Conservation (phyloP, 257 asterid species). For the Solanum stenotomum region DNA sequence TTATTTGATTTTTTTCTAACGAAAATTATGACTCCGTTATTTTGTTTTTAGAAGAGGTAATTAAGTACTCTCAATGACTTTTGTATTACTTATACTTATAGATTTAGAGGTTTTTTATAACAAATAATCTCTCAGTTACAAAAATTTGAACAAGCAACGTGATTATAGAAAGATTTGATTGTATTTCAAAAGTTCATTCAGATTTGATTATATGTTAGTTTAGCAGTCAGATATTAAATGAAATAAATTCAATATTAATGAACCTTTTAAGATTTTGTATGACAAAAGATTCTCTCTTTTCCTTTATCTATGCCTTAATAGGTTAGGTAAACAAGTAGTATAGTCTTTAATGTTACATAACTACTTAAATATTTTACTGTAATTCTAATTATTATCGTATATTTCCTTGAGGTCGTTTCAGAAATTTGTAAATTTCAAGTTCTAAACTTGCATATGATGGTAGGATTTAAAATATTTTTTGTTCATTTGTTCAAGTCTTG, state of each 20-base stretch:
- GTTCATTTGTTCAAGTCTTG: not conserved
- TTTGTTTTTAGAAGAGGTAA: too few relatives aligned
- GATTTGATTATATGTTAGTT: not conserved
- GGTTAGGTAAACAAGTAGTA: not conserved
- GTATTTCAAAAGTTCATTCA: not conserved
- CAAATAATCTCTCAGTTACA: not conserved
- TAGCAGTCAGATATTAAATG: not conserved
- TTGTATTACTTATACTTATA: not conserved
- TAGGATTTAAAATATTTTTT: not conserved
- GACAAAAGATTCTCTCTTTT: not conserved
- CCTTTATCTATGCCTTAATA: not conserved
- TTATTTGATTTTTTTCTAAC: rapidly evolving
- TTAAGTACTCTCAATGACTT: not conserved
- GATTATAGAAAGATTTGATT: too few relatives aligned
- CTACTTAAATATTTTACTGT: not conserved
- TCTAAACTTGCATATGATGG: not conserved
- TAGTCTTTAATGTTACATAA: not conserved
- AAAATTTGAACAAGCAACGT: too few relatives aligned
- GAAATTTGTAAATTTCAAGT: not conserved
- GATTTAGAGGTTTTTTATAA: not conserved
- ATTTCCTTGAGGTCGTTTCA: not conserved
- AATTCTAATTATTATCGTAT: not conserved
- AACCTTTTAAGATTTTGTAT: not conserved
- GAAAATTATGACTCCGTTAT: too few relatives aligned
- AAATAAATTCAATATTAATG: not conserved